phyloP scores from a whole-genome alignment of 164 flowering plant genomes.

The Protea cynaroides region DNA sequence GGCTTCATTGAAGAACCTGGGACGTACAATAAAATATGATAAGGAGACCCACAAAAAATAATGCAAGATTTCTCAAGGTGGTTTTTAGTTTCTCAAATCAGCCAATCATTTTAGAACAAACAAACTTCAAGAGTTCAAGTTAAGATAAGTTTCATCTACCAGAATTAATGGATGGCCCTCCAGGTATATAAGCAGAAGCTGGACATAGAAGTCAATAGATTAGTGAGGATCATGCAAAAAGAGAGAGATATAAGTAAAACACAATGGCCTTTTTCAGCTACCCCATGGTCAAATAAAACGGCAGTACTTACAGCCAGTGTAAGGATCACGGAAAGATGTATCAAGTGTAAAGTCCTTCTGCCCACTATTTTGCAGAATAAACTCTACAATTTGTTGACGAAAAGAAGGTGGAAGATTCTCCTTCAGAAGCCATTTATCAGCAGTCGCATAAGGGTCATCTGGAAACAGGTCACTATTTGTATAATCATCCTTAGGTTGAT shows the following conservation, averaged over 20 bases:
- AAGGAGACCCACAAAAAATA: neutral
- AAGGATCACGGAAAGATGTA: slow-evolving; percentile 86
- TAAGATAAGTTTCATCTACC: slow-evolving; percentile 34
- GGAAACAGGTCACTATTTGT: slow-evolving; percentile 16
- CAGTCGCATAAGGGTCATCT: slow-evolving; percentile 83
- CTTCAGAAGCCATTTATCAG: slow-evolving; percentile 97
- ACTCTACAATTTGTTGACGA: slow-evolving; percentile 90
- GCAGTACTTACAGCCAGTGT: slow-evolving; percentile 72
- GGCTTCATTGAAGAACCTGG: slow-evolving; percentile 52
- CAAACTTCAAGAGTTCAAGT: slow-evolving; percentile 4
- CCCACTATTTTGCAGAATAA: slow-evolving; percentile 86
- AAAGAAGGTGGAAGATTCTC: slow-evolving; percentile 88
- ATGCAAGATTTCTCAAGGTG: neutral
- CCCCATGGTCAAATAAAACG: neutral
- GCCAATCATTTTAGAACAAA: neutral
- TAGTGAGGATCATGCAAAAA: too few species aligned
- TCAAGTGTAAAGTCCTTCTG: slow-evolving; percentile 55
- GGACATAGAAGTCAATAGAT: slow-evolving; percentile 15
- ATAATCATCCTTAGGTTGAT: slow-evolving; percentile 10
- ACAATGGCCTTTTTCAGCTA: neutral
- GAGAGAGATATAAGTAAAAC: neutral
- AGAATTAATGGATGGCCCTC: slow-evolving; percentile 45
- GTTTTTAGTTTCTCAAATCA: neutral
- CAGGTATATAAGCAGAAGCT: slow-evolving; percentile 96
- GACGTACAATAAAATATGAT: neutral